Evolutionary conservation across 257 asterid species (phyloP), one percentile per base, ranked within the genome.

Genomic region (Lantana camara): DNA sequence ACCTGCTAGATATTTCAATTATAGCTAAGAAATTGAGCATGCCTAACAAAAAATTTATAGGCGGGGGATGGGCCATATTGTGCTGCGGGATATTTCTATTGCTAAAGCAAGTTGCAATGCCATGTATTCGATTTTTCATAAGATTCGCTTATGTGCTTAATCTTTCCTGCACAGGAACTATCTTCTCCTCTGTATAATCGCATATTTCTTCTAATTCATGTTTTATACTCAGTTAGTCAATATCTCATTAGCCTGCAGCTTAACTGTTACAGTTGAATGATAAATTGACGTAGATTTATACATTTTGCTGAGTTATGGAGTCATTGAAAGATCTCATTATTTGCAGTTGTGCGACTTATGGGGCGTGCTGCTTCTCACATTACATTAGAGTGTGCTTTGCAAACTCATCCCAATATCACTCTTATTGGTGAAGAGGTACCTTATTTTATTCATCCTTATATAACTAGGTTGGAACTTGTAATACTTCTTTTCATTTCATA

Each of bases 331-430:
- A 37, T 68, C 54, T 47, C 30, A 15, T 67, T 48, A 9, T 64
- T 44, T 49, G 64, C 88, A 94, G 99, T 94, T 80, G 99, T 94
- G 60, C 79, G 98, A 66, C 98, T 94, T 59, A 94, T 94, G 99
- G 99, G 99, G 5, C 95, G 98, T 75, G 89, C 99, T 74, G 99
- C 98, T 68, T 94, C 99, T 61, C 99, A 93, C 86, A 93, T 93
- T 58, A 93, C 99, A 57, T 69, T 93, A 54, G 99, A 93, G 85
- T 93, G 99, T 74, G 99, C 99, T 54, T 64, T 93, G 80, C 97
- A 93, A 79, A 93, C 99, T 66, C 99, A 87, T 79, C 97, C 99
- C 56, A 93, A 93, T 72, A 62, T 93, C 71, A 87, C 99, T 74
- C 88, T 93, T 57, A 81, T 93, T 72, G 99, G 97, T 63, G 99